phyloP scores from a whole-genome alignment of 768 basidiomycete genomes.

The Amanita rubescens region DNA sequence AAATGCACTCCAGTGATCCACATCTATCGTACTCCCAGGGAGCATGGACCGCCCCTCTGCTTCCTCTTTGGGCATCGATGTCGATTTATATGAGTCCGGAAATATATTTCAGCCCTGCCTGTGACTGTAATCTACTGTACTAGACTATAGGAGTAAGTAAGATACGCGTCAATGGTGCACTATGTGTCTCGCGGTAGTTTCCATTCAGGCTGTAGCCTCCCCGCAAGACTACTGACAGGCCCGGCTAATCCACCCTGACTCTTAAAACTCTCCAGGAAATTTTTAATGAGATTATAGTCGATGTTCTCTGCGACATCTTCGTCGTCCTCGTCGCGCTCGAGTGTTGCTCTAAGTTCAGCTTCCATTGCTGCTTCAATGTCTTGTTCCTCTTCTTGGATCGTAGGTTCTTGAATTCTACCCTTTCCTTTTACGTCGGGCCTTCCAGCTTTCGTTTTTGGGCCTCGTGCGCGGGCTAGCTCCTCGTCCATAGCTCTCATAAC shows the following conservation, averaged over 20 bases:
- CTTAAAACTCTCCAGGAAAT: conserved; percentile 95
- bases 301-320: conserved; percentile 44
- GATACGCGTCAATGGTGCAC: neutral
- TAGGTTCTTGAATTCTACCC: conserved; percentile 38
- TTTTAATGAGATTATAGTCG: conserved; percentile 93
- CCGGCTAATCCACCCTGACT: conserved; percentile 85
- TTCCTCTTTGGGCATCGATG: too few species aligned
- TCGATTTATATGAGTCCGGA: too few species aligned
- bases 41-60: too few species aligned
- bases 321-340: conserved; percentile 46
- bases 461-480: conserved; percentile 52
- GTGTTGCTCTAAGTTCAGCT: conserved; percentile 62
- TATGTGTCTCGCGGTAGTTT: conserved; percentile 64
- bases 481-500: conserved; percentile 96
- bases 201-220: conserved; percentile 73
- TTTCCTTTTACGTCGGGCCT: conserved; percentile 21
- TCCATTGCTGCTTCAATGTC: conserved; percentile 89
- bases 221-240: conserved; percentile 85
- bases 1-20: too few species aligned
- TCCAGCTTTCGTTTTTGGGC: conserved; percentile 14
- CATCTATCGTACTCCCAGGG: too few species aligned
- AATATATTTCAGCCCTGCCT: too few species aligned
- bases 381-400: conserved; percentile 33
- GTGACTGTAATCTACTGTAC: too few species aligned
- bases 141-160: too few species aligned